These are phyloP conservation scores for Microglena sp. DNA, from an alignment of 139 green algal species.

Conservation along the genomic window DNA sequence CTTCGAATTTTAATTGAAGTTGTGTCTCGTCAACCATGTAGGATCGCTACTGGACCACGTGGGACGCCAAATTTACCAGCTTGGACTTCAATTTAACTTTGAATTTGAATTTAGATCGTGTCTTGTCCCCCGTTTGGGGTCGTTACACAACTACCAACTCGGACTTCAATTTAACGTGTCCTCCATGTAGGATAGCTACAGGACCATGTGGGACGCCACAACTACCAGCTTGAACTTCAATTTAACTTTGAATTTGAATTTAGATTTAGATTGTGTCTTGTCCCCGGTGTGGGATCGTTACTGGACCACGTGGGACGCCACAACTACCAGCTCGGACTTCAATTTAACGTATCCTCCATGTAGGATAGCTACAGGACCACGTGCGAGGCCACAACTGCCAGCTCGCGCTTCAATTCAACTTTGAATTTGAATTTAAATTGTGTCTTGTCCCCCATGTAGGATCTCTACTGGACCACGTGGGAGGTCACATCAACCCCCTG, in stretches of 20 bases:
- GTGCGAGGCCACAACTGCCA: no score
- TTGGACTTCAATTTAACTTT: no score
- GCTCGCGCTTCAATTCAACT: no score
- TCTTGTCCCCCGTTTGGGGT: constrained; percentile 32
- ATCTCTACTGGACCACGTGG: constrained; percentile 66
- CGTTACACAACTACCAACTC: constrained; percentile 80
- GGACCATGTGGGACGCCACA: constrained; percentile 58
- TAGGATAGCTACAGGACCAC: no score
- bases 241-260: no score
- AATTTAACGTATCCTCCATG: no score
- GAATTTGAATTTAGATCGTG: no score
- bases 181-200: constrained; percentile 55
- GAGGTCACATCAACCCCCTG: constrained; percentile 77
- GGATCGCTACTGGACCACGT: constrained; percentile 72
- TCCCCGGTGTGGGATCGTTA: constrained; percentile 45
- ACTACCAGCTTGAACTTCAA: constrained; percentile 76
- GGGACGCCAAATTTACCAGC: constrained; percentile 65
- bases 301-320: constrained; percentile 63
- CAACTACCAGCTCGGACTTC: constrained; percentile 75
- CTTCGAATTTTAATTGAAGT: no score
- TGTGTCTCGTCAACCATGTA: no score
- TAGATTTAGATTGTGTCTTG: no score
- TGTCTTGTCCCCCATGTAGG: constrained; percentile 23
- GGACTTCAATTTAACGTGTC: constrained; percentile 38
- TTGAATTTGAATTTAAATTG: no score